Evolutionary conservation across 176 grass and related monocot species (phyloP), one percentile per base, ranked within the genome.

Genomic region (Miscanthus lutarioriparius): DNA sequence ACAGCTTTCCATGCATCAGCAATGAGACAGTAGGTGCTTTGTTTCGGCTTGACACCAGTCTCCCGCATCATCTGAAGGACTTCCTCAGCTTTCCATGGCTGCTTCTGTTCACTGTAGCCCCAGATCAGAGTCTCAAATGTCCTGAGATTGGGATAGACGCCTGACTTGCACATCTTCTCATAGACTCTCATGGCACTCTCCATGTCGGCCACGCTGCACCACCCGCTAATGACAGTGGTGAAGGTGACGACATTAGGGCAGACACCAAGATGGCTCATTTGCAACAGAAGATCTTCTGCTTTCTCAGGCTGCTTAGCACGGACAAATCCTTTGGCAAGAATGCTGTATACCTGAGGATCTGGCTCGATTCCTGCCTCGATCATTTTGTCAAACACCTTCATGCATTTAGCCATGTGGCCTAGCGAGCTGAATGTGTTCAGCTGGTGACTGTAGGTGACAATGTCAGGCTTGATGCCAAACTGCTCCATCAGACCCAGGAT

Each of bases 121-220:
- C 96, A 98, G 61, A 98, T 94, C 85, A 98, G 93, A 30, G 91
- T 98, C 77, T 98, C 91, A 70, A 98, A 95, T 7, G 96, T 98
- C 89, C 91, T 90, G 69, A 95, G 86, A 77, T 98, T 95, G 14
- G 96, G 91, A 27, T 79, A 88, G 33, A 92, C 84, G 17, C 89
- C 93, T 83, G 86, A 84, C 67, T 98, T 75, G n/a, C 84, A 45
- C 96, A 98, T 98, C 68, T 67, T 89, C n/a, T 58, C 30, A 64
- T 93, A 95, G 7, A 95, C 89, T 79, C 74, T 90, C 79, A 93
- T 84, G 47, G 96, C 93, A 83, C 85, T 91, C 20, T 87, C 87
- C 93, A 98, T 98, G 88, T 92, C 83, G 36, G 82, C 80, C 10
- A 88, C 83, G 41, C 91, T 94, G 74, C 96, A 98, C 91, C 92